A percentile compares a stretch with the other conserved stretches of the same genome.
These are phyloP conservation scores for Hymenoscyphus infarciens DNA, from an alignment of 2,329 filamentous ascomycete species.

Conservation along the genomic window DNA sequence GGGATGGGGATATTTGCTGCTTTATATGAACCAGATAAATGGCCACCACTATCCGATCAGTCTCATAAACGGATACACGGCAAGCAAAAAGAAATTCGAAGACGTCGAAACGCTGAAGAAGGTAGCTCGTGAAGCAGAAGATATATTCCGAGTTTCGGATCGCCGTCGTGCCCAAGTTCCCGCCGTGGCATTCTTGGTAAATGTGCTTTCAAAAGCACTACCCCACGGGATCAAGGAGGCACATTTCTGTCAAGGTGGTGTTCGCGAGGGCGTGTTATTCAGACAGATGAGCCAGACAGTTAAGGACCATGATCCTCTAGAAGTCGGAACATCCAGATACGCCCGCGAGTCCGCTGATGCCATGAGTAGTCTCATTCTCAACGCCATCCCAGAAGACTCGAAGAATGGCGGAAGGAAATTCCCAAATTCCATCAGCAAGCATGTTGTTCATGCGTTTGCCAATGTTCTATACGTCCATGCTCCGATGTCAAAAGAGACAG, in stretches of 20 bases:
- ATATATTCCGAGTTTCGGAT: constrained; percentile 60
- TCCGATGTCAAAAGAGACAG: constrained; percentile 48
- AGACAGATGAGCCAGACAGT: constrained; percentile 45
- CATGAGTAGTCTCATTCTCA: constrained; percentile 47
- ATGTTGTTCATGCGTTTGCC: constrained; percentile 52
- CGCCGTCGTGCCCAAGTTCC: constrained; percentile 63
- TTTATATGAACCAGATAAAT: constrained; percentile 53
- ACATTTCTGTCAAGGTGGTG: constrained; percentile 68
- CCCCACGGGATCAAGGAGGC: constrained; percentile 57
- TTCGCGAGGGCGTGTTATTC: constrained; percentile 65
- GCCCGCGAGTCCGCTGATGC: constrained; percentile 45
- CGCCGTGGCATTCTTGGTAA: constrained; percentile 63
- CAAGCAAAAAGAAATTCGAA: constrained; percentile 21
- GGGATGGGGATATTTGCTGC: constrained; percentile 66
- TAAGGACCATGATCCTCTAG: constrained; percentile 53
- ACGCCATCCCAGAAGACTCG: constrained; percentile 42
- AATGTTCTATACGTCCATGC: constrained; percentile 56
- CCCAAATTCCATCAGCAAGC: constrained; percentile 42
- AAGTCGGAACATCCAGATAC: constrained; percentile 55
- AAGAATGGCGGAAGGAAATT: constrained; percentile 25
- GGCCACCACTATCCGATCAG: constrained; percentile 64
- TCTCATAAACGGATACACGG: constrained; percentile 62
- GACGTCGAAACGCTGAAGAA: constrained; percentile 33
- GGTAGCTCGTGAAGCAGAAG: constrained; percentile 36
- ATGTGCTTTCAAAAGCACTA: constrained; percentile 57